Evolutionary conservation across 2,329 filamentous ascomycete species (phyloP), one percentile per base, ranked within the genome.

Genomic region (Cytospora mali): DNA sequence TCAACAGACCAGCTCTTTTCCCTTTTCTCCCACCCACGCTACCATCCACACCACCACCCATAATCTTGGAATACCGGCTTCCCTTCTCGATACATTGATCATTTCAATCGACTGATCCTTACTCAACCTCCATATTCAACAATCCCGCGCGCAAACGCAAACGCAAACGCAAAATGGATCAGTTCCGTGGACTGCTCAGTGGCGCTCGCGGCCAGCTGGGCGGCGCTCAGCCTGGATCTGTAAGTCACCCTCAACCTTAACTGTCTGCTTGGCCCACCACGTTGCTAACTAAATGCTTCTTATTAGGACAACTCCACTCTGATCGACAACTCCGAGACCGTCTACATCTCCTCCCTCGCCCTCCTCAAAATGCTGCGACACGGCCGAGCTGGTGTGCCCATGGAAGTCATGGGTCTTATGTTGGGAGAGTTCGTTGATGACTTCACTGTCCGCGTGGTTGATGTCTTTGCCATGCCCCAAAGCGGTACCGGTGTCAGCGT

Each of bases 331-430:
- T 97, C 94, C 71, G 95, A 99, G 82, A 99, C 95, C 35, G 95
- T 99, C 70, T 97, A 99, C 81, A 99, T 99, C 72, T 99, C 95
- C 58, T 99, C 95, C 55, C 87, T 99, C 66, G 95, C 95, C 58
- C 85, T 99, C 58, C 84, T 99, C 71, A 99, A 99, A 85, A 99
- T 99, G 95, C 84, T 99, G 77, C 89, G 95, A 75, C 95, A 99
- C 79, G 95, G 95, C 68, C 90, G 95, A 69, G 95, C 95, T 48
- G 95, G 95, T 81, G 95, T 99, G 68, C 95, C 95, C 23, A 99
- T 99, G 95, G 95, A 99, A 83, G 95, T 99, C 76, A 99, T 99
- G 95, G 95, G 95, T 66, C 82, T 99, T 75, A 99, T 99, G 95
- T 80, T 98, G 72, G 95, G 95, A 76, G 95, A 98, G 77, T 98